Conservation (phyloP, 208 protist species). For the Leishmania turanica region DNA sequence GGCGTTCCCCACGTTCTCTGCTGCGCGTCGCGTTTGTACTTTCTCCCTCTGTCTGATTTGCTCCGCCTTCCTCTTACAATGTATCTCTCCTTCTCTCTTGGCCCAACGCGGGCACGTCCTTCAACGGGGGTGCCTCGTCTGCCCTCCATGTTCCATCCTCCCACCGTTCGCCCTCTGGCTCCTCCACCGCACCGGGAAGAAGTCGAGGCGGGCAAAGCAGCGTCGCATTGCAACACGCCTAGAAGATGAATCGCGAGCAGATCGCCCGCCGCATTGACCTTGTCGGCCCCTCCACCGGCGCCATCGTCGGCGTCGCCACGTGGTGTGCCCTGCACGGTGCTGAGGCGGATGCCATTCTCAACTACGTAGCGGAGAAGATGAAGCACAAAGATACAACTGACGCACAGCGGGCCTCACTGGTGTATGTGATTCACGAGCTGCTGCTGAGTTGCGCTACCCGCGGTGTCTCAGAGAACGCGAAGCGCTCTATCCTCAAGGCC, state of each 20-base stretch:
- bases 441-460: slow-evolving; percentile 73
- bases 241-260: slow-evolving; percentile 62
- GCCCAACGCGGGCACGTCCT: neutral
- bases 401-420: slow-evolving; percentile 51
- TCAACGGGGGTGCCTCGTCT: neutral
- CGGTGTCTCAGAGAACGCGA: slow-evolving; percentile 63
- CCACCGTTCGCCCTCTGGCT: neutral
- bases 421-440: slow-evolving; percentile 88
- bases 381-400: slow-evolving; percentile 47
- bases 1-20: neutral
- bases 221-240: neutral
- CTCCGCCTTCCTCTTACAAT: neutral
- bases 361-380: slow-evolving; percentile 59
- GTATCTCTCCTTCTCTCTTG: neutral
- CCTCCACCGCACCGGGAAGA: neutral
- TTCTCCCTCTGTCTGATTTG: neutral
- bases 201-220: neutral
- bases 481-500: slow-evolving; percentile 60
- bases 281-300: slow-evolving; percentile 67
- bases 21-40: neutral
- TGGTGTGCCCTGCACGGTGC: slow-evolving; percentile 88
- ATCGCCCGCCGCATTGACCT: slow-evolving; percentile 71
- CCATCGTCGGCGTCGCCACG: slow-evolving; percentile 81
- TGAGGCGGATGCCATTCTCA: slow-evolving; percentile 70
- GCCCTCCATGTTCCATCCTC: neutral